Evolutionary conservation across 257 asterid species (phyloP).

Genomic region (Buddleja alternifolia): DNA sequence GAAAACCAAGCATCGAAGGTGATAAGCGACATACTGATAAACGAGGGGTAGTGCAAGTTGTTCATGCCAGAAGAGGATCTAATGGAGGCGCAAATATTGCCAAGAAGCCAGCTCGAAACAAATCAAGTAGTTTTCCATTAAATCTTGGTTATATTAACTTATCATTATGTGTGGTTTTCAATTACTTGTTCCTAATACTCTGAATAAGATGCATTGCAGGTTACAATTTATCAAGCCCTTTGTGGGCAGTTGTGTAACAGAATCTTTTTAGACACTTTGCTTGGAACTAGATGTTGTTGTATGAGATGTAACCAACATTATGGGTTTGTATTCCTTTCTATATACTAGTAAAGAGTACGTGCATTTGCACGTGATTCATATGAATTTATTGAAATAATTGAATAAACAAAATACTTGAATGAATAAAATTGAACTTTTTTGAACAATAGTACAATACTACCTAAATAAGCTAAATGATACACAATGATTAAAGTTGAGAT

Average conservation of each 20-base stretch:
- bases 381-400: too few species aligned
- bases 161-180: slow-evolving; percentile 15
- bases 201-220: slow-evolving; percentile 7
- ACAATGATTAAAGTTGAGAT: too few species aligned
- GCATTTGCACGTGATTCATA: too few species aligned
- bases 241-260: slow-evolving; percentile 9
- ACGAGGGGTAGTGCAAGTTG: slow-evolving; percentile 11
- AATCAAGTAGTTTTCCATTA: slow-evolving; percentile 1
- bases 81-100: slow-evolving; percentile 25
- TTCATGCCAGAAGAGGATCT: slow-evolving; percentile 28
- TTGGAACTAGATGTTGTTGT: too few species aligned
- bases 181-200: slow-evolving; percentile 13
- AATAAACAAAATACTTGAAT: too few species aligned
- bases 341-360: too few species aligned
- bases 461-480: too few species aligned
- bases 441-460: too few species aligned
- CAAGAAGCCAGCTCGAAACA: slow-evolving; percentile 24
- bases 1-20: not conserved
- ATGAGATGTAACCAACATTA: too few species aligned
- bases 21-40: not conserved
- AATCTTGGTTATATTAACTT: slow-evolving; percentile 18
- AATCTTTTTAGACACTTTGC: too few species aligned
- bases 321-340: too few species aligned
- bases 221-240: not conserved
- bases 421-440: too few species aligned